These are phyloP conservation scores for Penicillium herquei DNA, from an alignment of 495 filamentous ascomycete genomes.

Conservation along the genomic window DNA sequence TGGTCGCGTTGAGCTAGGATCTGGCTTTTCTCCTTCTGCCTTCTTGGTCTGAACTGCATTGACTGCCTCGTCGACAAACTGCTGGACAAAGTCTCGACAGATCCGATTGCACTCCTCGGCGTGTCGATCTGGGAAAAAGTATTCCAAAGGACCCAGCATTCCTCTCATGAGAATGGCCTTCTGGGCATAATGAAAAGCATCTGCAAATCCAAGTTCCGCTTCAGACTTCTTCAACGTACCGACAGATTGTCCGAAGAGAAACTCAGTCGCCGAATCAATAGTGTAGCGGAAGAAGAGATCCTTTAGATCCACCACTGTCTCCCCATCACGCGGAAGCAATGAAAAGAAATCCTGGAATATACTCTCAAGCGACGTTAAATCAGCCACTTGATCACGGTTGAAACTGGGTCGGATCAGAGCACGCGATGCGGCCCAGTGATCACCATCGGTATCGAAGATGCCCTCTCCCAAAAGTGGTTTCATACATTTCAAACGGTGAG, in stretches of 20 bases:
- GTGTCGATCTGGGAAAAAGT: neutral
- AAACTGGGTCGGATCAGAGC: conserved; percentile 66
- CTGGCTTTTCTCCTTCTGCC: neutral
- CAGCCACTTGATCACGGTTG: conserved; percentile 55
- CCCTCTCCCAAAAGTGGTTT: conserved; percentile 61
- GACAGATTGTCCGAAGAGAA: conserved; percentile 64
- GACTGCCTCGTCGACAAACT: conserved; percentile 14
- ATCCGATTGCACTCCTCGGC: neutral
- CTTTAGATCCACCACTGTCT: conserved; percentile 59
- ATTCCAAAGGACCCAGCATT: conserved; percentile 1
- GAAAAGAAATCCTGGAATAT: conserved; percentile 54
- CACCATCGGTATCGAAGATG: conserved; percentile 69
- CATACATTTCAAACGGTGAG: conserved; percentile 47
- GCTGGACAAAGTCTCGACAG: conserved; percentile 1
- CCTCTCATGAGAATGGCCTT: conserved; percentile 2
- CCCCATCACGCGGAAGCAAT: conserved; percentile 46
- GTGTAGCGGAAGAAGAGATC: conserved; percentile 62
- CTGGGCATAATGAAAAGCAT: conserved; percentile 8
- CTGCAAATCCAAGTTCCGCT: conserved; percentile 5
- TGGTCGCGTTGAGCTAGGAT: neutral
- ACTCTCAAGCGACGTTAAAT: conserved; percentile 57
- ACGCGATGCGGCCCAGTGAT: conserved; percentile 62
- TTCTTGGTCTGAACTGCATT: conserved; percentile 6
- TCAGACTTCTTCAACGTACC: conserved; percentile 30
- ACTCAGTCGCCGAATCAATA: conserved; percentile 69